Evolutionary conservation across 129 eudicot genomes (phyloP), one percentile per base, ranked within the genome.

Genomic region (Sambucus nigra): DNA sequence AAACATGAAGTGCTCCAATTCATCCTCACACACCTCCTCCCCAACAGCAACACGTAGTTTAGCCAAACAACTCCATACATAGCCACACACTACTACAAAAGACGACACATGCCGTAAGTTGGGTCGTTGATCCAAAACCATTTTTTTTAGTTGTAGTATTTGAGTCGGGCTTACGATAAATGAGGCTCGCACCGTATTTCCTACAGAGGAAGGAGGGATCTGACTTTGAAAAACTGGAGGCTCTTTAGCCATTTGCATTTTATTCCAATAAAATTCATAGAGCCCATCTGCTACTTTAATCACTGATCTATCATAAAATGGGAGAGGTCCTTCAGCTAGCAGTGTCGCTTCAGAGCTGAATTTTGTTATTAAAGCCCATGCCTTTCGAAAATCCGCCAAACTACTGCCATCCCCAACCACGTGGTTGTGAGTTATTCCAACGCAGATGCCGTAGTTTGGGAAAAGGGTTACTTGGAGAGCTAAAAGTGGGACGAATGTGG

Each of bases 31-130:
- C 46, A 14, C 2, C 46, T 40, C 46, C 46, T 40, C 18, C 25
- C 66, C 27, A 18, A 0, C 17, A 12, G 55, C 46, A 0, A 9
- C 28, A 17, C 61, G 55, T 0, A 80, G 61, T 55, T 75, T 82
- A 2, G 74, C 62, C 7, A 75, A 22, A 27, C 83, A 75, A 55
- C 64, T 69, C 86, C 87, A 79, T 0, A 69, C 18, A 26, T 57
- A 72, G 18, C 75, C 76, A 12, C 75, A 59, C 2, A 60, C 54
- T 9, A 75, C 51, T 0, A 27, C 31, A 51, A 78, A 82, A 0
- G 85, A 55, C 0, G 92, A 77, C 2, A 57, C 51, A 7, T 57
- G 68, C 26, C 38, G 63, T 21, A 71, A 22, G 0, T 33, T 11
- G 39, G 85, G 85, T 7, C 4, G 68, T 53, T 60, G 58, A n/a